A percentile compares a stretch with the other conserved stretches of the same genome.
phyloP scores from a whole-genome alignment of 1,284 basidiomycete genomes.

The Leccinum pachyderme region DNA sequence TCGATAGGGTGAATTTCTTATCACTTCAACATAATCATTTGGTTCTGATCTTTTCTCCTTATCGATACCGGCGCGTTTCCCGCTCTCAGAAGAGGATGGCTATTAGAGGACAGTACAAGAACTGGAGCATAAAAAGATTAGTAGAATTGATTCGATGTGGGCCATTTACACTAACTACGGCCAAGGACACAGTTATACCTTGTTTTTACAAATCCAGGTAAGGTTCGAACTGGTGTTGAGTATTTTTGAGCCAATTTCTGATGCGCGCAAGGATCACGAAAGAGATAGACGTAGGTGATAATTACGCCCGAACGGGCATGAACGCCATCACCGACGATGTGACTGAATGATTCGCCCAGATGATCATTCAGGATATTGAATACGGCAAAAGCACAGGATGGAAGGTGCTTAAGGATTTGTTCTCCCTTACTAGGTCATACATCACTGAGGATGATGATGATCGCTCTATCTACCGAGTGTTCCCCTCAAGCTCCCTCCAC shows the following conservation, averaged over 20 bases:
- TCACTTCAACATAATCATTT: neutral
- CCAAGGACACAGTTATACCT: constrained; percentile 7
- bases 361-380: constrained; percentile 11
- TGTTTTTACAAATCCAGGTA: constrained; percentile 3
- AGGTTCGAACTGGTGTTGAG: constrained; percentile 5
- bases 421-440: constrained; percentile 12
- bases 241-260: constrained; percentile 11
- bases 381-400: constrained; percentile 9
- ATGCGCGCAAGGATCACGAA: neutral
- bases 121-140: constrained; percentile 29
- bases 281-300: constrained; percentile 7
- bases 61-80: constrained; percentile 29
- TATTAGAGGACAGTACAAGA: constrained; percentile 16
- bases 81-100: constrained; percentile 16
- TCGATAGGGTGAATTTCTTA: neutral
- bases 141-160: constrained; percentile 26
- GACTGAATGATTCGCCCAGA: constrained; percentile 6
- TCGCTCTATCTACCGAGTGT: constrained; percentile 15
- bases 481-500: constrained; percentile 13
- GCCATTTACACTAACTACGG: constrained; percentile 14
- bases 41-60: neutral
- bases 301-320: constrained; percentile 14
- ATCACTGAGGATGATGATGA: neutral
- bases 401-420: constrained; percentile 11
- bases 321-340: constrained; percentile 10